These are phyloP conservation scores for Coemansia sp. DNA, from an alignment of 192 early-diverging fungal species.

Conservation along the genomic window DNA sequence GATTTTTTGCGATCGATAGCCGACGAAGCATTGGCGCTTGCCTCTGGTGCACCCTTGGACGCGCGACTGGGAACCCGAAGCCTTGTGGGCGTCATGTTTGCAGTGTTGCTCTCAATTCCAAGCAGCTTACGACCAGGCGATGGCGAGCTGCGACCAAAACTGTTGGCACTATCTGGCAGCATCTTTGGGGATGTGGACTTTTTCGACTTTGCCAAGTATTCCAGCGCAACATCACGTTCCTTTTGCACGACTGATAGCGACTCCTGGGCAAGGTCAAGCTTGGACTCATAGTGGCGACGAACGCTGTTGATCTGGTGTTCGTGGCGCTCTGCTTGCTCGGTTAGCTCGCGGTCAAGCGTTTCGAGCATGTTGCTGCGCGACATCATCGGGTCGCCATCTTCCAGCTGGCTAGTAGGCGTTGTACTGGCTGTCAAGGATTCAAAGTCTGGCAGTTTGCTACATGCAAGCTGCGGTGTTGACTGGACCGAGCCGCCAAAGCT, in stretches of 20 bases:
- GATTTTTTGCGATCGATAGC: constrained; percentile 8
- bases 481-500: constrained; percentile 32
- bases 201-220: constrained; percentile 37
- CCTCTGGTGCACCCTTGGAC: constrained; percentile 6
- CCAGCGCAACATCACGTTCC: constrained; percentile 48
- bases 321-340: constrained; percentile 50
- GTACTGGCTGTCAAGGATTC: constrained; percentile 7
- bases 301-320: constrained; percentile 52
- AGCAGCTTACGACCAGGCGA: constrained; percentile 15
- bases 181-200: neutral
- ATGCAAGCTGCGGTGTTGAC: constrained; percentile 17
- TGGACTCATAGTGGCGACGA: constrained; percentile 46
- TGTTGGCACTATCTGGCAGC: neutral
- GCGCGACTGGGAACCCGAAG: constrained; percentile 42
- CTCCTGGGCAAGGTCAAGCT: constrained; percentile 47
- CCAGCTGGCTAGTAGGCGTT: constrained; percentile 17
- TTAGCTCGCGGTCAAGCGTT: constrained; percentile 48
- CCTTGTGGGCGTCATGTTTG: constrained; percentile 28
- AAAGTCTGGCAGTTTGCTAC: constrained; percentile 16
- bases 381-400: constrained; percentile 24
- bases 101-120: constrained; percentile 14
- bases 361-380: constrained; percentile 38
- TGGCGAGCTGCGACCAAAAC: neutral
- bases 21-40: neutral
- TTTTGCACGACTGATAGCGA: constrained; percentile 41